A percentile compares a stretch with the other conserved stretches of the same genome.
Conservation (phyloP, 441 rosid species). For the Omphalea diandra region DNA sequence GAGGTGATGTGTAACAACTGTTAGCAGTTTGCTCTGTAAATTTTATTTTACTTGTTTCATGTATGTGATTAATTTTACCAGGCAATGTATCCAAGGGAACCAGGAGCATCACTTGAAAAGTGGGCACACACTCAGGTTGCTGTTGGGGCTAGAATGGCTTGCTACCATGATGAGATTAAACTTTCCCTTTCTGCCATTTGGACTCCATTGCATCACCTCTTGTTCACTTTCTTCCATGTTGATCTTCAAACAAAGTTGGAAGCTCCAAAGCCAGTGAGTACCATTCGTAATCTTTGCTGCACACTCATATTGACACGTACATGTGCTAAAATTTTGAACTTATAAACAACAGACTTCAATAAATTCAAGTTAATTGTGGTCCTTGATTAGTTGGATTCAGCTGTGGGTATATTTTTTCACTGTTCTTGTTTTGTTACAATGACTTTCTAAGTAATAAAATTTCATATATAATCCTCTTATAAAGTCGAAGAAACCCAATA, state of each 20-base stretch:
- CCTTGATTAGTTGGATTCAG: too few relatives aligned
- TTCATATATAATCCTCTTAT: too few relatives aligned
- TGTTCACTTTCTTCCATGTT: slow-evolving; percentile 96
- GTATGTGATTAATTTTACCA: slow-evolving; percentile 36
- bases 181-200: slow-evolving; percentile 89
- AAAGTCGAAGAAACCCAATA: too few relatives aligned
- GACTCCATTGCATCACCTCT: slow-evolving; percentile 94
- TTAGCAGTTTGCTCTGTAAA: slow-evolving; percentile 13
- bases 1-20: slow-evolving; percentile 58
- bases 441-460: too few relatives aligned
- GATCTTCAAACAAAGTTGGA: slow-evolving; percentile 99
- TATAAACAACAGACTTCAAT: not conserved
- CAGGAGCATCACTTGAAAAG: slow-evolving; percentile 68
- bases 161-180: slow-evolving; percentile 96
- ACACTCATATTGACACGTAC: slow-evolving; percentile 7
- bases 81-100: slow-evolving; percentile 95
- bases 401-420: too few relatives aligned
- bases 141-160: slow-evolving; percentile 81
- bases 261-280: slow-evolving; percentile 97
- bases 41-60: slow-evolving; percentile 32
- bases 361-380: not conserved
- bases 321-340: not conserved
- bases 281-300: slow-evolving; percentile 7
- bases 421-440: too few relatives aligned
- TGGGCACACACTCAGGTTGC: slow-evolving; percentile 97